Conservation (phyloP, 805 yeast species). For the Candida tallmaniae region DNA sequence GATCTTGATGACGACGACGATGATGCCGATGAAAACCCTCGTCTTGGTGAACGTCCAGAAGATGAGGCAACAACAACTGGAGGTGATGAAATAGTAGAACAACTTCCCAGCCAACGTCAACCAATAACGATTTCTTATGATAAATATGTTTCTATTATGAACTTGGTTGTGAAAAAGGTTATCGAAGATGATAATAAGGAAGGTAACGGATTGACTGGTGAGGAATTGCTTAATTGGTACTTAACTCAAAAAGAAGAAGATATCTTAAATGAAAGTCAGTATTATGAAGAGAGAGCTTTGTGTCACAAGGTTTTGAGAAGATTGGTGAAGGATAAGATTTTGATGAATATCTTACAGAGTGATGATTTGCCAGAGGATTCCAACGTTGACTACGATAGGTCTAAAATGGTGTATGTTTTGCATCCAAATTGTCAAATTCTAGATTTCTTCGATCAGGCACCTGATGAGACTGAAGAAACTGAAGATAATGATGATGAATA, state of each 20-base stretch:
- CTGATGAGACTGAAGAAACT: slow-evolving; percentile 14
- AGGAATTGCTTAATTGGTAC: slow-evolving; percentile 76
- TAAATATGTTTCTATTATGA: slow-evolving; percentile 80
- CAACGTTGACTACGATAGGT: slow-evolving; percentile 18
- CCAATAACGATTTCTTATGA: slow-evolving; percentile 67
- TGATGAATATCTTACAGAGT: slow-evolving; percentile 50
- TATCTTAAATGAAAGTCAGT: slow-evolving; percentile 64
- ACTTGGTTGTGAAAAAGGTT: slow-evolving; percentile 62
- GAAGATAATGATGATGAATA: slow-evolving; percentile 7
- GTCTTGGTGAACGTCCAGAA: no score
- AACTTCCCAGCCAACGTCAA: no score
- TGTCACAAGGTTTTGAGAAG: slow-evolving; percentile 78
- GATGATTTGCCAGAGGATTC: slow-evolving; percentile 19
- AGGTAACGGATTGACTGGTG: slow-evolving; percentile 62
- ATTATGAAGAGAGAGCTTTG: slow-evolving; percentile 62
- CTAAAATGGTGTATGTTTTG: slow-evolving; percentile 30
- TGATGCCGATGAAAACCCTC: slow-evolving; percentile 6
- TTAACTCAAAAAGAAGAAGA: slow-evolving; percentile 68
- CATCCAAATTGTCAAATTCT: slow-evolving; percentile 85
- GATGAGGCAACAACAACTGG: slow-evolving; percentile 10
- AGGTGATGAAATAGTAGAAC: slow-evolving; percentile 7
- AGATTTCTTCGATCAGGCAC: slow-evolving; percentile 51
- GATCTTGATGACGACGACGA: slow-evolving; percentile 16
- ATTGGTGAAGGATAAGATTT: slow-evolving; percentile 77
- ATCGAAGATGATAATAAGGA: slow-evolving; percentile 49